These are phyloP conservation scores for Artemisia annua DNA, from an alignment of 129 eudicot species.

Conservation along the genomic window DNA sequence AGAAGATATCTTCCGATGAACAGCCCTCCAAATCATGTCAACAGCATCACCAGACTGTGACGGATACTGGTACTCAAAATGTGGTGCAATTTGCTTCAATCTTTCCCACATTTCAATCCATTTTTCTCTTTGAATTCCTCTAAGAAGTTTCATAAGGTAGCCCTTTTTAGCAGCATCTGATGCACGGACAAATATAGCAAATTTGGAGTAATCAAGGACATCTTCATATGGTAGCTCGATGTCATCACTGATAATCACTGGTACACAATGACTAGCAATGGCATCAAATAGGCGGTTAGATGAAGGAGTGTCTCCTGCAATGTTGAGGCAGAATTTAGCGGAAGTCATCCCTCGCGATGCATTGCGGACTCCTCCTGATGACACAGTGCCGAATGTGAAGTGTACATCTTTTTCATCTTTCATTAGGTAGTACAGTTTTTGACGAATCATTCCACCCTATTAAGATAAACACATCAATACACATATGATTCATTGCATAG, in stretches of 20 bases:
- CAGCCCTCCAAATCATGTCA: conserved; percentile 75
- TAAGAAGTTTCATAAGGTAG: conserved; percentile 62
- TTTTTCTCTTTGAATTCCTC: conserved; percentile 52
- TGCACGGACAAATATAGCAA: conserved; percentile 54
- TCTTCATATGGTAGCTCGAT: conserved; percentile 85
- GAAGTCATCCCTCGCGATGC: conserved; percentile 65
- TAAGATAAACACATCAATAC: not conserved
- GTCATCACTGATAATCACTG: conserved; percentile 65
- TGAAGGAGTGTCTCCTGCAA: conserved; percentile 85
- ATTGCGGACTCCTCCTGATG: conserved; percentile 38
- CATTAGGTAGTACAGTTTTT: conserved; percentile 60
- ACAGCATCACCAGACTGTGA: conserved; percentile 36
- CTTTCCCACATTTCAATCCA: conserved; percentile 90
- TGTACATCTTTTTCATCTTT: conserved; percentile 79
- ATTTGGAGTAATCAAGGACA: conserved; percentile 64
- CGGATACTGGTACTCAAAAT: conserved; percentile 78
- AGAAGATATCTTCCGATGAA: conserved; percentile 51
- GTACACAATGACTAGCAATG: conserved; percentile 75
- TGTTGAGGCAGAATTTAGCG: conserved; percentile 77
- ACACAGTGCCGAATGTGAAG: conserved; percentile 53
- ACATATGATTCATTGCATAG: not conserved
- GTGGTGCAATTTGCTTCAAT: conserved; percentile 51
- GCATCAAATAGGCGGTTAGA: conserved; percentile 81
- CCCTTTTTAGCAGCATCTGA: conserved; percentile 62
- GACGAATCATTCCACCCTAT: conserved; percentile 79